Evolutionary conservation across 371 early-diverging fungal genomes (phyloP).

Genomic region (Rhizopus arrhizus): DNA sequence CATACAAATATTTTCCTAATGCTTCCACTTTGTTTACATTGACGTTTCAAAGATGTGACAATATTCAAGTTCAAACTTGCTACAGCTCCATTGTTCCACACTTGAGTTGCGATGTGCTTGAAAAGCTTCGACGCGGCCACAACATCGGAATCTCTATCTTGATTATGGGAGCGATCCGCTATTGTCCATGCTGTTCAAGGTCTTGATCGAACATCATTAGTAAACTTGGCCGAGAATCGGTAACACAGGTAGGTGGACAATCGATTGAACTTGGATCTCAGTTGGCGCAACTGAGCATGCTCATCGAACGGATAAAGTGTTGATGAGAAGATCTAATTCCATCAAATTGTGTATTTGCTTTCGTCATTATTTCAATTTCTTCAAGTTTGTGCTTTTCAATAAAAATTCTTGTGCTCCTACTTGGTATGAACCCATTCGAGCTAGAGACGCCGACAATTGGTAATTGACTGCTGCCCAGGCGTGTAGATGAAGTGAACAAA

Average conservation of each 20-base stretch:
- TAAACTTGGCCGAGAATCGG: conserved; percentile 13
- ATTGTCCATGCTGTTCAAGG: conserved; percentile 19
- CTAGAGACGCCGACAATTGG: conserved; percentile 25
- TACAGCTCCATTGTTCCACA: conserved; percentile 15
- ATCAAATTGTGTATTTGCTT: conserved; percentile 3
- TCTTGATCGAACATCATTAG: conserved; percentile 17
- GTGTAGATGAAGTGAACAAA: conserved; percentile 21
- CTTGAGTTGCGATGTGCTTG: conserved; percentile 18
- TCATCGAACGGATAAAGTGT: conserved; percentile 25
- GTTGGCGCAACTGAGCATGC: conserved; percentile 15
- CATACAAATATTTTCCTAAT: conserved; percentile 3
- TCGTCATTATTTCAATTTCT: conserved; percentile 14
- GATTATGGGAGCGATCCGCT: conserved; percentile 12
- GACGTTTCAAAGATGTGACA: conserved; percentile 12
- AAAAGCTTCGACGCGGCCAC: conserved; percentile 13
- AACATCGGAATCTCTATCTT: conserved; percentile 9
- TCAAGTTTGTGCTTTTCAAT: conserved; percentile 15
- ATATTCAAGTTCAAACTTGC: conserved; percentile 15
- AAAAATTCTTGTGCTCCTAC: conserved; percentile 17
- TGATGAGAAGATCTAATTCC: conserved; percentile 15
- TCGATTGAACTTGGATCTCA: conserved; percentile 17
- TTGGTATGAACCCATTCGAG: conserved; percentile 28
- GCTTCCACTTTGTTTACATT: conserved; percentile 17
- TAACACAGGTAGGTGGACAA: conserved; percentile 19
- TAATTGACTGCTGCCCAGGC: conserved; percentile 15